Conservation (phyloP, 192 early-diverging fungal genomes). For the Coemansia erecta region DNA sequence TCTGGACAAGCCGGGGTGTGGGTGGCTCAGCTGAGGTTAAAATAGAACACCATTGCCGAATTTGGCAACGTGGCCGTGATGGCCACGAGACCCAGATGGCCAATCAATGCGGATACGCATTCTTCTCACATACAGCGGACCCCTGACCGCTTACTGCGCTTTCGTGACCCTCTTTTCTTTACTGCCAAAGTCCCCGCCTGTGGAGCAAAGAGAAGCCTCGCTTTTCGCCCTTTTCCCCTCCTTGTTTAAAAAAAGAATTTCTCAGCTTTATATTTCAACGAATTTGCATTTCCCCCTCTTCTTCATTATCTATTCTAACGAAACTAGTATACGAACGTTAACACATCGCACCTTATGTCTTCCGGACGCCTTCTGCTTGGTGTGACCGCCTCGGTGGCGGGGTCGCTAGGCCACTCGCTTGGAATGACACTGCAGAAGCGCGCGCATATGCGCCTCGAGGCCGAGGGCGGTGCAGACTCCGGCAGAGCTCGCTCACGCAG, state of each 20-base stretch:
- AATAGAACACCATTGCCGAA: neutral
- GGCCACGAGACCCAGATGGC: no score
- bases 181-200: neutral
- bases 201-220: slow-evolving; percentile 8
- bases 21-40: neutral
- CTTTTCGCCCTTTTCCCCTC: neutral
- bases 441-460: slow-evolving; percentile 57
- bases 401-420: slow-evolving; percentile 70
- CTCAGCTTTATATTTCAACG: no score
- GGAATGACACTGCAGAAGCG: slow-evolving; percentile 75
- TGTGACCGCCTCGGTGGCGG: slow-evolving; percentile 61
- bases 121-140: neutral
- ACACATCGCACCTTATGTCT: slow-evolving; percentile 10
- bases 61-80: no score
- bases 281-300: neutral
- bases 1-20: no score
- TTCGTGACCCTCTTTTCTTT: neutral
- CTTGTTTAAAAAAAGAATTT: neutral
- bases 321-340: neutral
- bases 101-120: no score
- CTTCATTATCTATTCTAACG: neutral
- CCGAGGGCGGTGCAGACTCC: neutral
- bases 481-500: neutral
- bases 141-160: neutral
- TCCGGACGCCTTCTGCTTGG: slow-evolving; percentile 48